phyloP scores from a whole-genome alignment of 805 yeast species.

The Alloascoidea hylecoeti region DNA sequence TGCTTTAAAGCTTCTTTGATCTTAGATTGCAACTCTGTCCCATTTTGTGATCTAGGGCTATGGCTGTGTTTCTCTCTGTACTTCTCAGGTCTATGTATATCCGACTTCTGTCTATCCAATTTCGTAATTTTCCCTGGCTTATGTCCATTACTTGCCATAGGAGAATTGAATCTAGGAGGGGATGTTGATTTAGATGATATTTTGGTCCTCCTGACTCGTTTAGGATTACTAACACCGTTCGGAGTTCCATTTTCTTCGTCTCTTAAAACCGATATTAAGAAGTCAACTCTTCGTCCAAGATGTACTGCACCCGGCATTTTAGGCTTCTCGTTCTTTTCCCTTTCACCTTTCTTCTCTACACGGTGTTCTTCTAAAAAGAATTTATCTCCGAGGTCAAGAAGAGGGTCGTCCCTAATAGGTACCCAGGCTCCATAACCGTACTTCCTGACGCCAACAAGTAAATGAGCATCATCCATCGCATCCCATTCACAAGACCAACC shows the following conservation, averaged over 20 bases:
- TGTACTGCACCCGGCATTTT: constrained; percentile 92
- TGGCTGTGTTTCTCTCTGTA: background rate
- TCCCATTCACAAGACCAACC: constrained; percentile 91
- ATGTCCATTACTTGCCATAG: background rate
- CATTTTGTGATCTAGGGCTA: background rate
- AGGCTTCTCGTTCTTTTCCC: constrained; percentile 23
- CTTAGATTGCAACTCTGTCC: background rate
- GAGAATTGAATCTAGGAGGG: background rate
- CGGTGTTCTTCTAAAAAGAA: constrained; percentile 47
- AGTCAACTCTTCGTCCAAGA: constrained; percentile 83
- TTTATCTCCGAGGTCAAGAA: constrained; percentile 74
- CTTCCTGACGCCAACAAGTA: constrained; percentile 75
- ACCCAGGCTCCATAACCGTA: constrained; percentile 96
- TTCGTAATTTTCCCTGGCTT: no score
- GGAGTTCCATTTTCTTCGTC: constrained; percentile 31
- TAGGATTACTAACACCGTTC: background rate
- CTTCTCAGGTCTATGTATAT: no score
- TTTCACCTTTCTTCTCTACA: constrained; percentile 19
- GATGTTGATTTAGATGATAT: background rate
- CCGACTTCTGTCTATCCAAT: no score
- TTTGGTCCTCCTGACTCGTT: background rate
- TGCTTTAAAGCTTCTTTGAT: background rate
- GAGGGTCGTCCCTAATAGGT: constrained; percentile 90
- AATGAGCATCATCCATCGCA: constrained; percentile 69
- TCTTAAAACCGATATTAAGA: constrained; percentile 54